Evolutionary conservation across 345 rosid genomes (phyloP).

Genomic region (Ceriops decandra): DNA sequence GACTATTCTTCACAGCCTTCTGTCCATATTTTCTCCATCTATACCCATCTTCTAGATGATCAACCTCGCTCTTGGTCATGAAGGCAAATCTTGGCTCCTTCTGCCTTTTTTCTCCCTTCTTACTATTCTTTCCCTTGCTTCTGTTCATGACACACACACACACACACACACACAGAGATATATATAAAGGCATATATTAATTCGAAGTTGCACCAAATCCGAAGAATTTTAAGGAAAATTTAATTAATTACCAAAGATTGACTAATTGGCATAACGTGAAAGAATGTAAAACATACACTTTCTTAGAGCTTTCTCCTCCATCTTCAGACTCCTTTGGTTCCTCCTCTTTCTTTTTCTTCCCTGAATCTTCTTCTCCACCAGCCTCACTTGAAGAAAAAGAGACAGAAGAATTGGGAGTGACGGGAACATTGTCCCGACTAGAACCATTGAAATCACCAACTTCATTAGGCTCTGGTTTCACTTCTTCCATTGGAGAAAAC

Average conservation of each 20-base stretch:
- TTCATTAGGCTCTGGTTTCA: not conserved
- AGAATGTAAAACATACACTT: constrained; percentile 18
- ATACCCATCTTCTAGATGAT: constrained; percentile 37
- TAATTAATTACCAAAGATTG: too few relatives aligned
- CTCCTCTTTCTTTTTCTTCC: constrained; percentile 13
- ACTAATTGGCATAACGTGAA: not conserved
- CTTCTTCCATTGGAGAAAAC: constrained; percentile 7
- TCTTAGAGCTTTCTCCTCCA: constrained; percentile 25
- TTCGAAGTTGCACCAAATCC: constrained; percentile 3
- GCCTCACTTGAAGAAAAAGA: constrained; percentile 34
- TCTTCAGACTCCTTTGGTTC: constrained; percentile 14
- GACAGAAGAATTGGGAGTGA: constrained; percentile 29
- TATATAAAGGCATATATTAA: not conserved
- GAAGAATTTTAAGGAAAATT: not conserved
- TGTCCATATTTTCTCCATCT: constrained; percentile 39
- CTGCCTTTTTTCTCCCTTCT: constrained; percentile 27
- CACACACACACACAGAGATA: too few relatives aligned
- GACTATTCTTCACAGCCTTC: constrained; percentile 40
- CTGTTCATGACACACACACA: not conserved
- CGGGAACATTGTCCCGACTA: not conserved
- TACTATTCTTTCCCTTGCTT: constrained; percentile 16
- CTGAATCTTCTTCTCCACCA: constrained; percentile 20
- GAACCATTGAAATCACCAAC: constrained; percentile 7
- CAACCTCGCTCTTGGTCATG: constrained; percentile 37
- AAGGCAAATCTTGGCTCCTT: constrained; percentile 34